A percentile compares a stretch with the other conserved stretches of the same genome.
phyloP scores from a whole-genome alignment of 148 eudicot genomes.

The Vaccinium vitisidaea region DNA sequence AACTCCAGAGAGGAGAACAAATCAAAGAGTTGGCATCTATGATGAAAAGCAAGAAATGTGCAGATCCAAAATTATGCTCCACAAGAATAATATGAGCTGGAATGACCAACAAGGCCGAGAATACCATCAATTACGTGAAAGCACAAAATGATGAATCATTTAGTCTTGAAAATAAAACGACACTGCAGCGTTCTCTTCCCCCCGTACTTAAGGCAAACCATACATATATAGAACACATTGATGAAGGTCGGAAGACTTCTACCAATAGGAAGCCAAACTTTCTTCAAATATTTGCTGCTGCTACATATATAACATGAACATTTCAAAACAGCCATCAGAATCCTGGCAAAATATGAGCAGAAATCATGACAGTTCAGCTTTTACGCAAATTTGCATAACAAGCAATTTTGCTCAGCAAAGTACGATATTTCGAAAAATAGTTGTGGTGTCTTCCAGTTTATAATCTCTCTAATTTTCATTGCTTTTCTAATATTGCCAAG shows the following conservation, averaged over 20 bases:
- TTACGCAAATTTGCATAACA: background rate
- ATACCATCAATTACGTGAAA: background rate
- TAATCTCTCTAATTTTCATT: background rate
- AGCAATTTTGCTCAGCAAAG: background rate
- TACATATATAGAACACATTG: background rate
- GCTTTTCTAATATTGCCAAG: background rate
- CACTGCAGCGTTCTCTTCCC: background rate
- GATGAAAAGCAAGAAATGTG: background rate
- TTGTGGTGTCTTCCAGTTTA: background rate
- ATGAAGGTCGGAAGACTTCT: background rate
- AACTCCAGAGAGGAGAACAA: background rate
- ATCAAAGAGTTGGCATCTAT: background rate
- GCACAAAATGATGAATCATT: background rate
- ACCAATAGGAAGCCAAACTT: background rate
- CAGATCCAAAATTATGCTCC: background rate
- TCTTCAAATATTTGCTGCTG: background rate
- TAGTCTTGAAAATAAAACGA: background rate
- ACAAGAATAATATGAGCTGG: background rate
- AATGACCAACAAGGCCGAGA: background rate
- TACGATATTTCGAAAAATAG: background rate
- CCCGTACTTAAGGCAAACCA: background rate
- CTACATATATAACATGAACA: background rate
- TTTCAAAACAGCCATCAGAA: slow-evolving; percentile 7
- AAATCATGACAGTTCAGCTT: background rate
- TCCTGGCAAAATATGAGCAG: background rate